Evolutionary conservation across 2,329 filamentous ascomycete species (phyloP).

Genomic region (Trichoderma afroharzianum): DNA sequence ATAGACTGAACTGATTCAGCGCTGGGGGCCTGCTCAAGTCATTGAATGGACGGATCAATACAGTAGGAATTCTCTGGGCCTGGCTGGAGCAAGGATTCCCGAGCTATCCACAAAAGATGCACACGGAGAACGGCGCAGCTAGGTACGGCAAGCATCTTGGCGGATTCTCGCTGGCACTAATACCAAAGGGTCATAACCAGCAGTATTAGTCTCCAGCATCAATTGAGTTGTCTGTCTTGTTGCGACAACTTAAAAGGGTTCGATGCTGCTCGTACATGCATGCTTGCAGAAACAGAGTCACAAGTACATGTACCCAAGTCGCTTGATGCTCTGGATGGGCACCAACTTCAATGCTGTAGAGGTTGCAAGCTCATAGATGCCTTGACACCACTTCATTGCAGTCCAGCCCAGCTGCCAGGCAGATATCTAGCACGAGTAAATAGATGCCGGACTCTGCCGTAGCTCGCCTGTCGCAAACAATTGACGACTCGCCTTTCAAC

Average conservation of each 20-base stretch:
- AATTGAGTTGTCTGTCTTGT: background rate
- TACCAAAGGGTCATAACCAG: background rate
- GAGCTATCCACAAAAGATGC: background rate
- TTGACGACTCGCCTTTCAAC: background rate
- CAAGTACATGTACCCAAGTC: background rate
- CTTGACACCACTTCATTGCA: background rate
- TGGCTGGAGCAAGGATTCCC: background rate
- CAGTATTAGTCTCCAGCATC: background rate
- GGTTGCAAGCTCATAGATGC: background rate
- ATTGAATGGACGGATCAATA: background rate
- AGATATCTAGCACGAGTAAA: background rate
- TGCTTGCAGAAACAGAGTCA: background rate
- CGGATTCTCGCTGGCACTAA: background rate
- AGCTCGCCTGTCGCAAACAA: slow-evolving; percentile 13
- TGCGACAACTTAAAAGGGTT: background rate
- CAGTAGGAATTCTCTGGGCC: background rate
- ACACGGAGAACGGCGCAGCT: background rate
- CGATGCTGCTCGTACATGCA: background rate
- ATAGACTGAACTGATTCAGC: background rate
- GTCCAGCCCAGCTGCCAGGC: background rate
- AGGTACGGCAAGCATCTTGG: background rate
- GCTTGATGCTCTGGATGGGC: background rate
- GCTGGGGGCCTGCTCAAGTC: background rate
- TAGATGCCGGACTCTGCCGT: background rate
- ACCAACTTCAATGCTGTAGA: background rate